Percentiles rank a stretch among this genome's conserved stretches.
phyloP scores from a whole-genome alignment of 257 asterid species.

The Asclepias syriaca region DNA sequence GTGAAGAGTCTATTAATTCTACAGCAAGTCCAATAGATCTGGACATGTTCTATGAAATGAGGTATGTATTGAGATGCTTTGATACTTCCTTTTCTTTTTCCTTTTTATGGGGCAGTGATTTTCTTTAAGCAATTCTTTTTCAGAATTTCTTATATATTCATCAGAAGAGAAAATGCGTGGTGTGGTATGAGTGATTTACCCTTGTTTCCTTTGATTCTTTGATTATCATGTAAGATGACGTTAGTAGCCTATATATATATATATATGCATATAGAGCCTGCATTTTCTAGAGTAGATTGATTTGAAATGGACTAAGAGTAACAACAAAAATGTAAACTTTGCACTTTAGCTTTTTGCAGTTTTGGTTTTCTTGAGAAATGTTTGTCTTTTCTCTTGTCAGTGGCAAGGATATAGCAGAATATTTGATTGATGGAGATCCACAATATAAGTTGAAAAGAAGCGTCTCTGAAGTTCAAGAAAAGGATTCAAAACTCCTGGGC shows the following conservation, averaged over 20 bases:
- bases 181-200: neutral
- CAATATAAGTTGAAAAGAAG: neutral
- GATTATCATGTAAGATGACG: neutral
- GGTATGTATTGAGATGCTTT: conserved; percentile 4
- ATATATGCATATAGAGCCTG: too few relatives aligned
- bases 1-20: neutral
- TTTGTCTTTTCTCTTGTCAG: neutral
- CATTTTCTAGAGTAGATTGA: neutral
- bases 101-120: neutral
- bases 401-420: neutral
- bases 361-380: neutral
- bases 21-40: neutral
- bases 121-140: neutral
- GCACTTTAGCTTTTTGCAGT: neutral
- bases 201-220: neutral
- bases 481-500: neutral
- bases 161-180: neutral
- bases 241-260: too few relatives aligned
- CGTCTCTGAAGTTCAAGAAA: neutral
- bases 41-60: neutral
- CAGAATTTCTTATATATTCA: neutral
- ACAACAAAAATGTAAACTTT: neutral
- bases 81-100: neutral
- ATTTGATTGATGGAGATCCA: conserved; percentile 3
- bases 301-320: neutral